These are phyloP conservation scores for Neonectria magnoliae DNA, from an alignment of 2,329 filamentous ascomycete genomes.

Conservation along the genomic window DNA sequence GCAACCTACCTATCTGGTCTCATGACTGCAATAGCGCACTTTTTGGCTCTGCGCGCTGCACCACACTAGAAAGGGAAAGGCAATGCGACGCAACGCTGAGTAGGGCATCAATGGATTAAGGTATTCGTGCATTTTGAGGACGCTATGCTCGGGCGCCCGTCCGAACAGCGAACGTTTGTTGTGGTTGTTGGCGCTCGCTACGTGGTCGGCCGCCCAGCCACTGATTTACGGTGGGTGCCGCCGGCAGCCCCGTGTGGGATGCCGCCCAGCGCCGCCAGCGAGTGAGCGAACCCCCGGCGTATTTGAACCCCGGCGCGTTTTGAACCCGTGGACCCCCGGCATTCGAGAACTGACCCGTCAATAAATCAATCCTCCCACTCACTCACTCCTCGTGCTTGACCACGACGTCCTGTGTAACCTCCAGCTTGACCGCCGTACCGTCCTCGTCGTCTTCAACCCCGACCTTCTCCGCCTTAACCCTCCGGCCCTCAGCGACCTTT, in stretches of 20 bases:
- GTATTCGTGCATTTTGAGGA: constrained; percentile 31
- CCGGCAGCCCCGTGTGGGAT: constrained; percentile 13
- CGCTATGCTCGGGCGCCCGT: constrained; percentile 8
- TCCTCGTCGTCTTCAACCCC: constrained; percentile 35
- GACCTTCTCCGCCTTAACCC: constrained; percentile 48
- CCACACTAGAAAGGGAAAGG: background rate
- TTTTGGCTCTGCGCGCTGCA: constrained; percentile 16
- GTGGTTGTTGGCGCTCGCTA: constrained; percentile 22
- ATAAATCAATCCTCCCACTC: constrained; percentile 7
- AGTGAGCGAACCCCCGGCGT: background rate
- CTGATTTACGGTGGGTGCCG: constrained; percentile 12
- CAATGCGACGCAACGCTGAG: constrained; percentile 14
- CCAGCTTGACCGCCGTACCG: constrained; percentile 37
- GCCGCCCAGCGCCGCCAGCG: background rate
- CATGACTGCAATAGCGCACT: constrained; percentile 34
- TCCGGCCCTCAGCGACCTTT: constrained; percentile 68
- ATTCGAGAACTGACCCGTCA: constrained; percentile 9
- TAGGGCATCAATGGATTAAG: constrained; percentile 25
- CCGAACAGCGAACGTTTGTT: background rate
- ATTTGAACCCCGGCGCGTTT: no score
- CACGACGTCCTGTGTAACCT: constrained; percentile 33
- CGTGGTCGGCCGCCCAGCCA: constrained; percentile 20
- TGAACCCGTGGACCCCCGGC: no score
- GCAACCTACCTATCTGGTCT: background rate
- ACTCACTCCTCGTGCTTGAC: constrained; percentile 30